These are phyloP conservation scores for Orychophragmus violaceus DNA, from an alignment of 345 rosid species.

Conservation along the genomic window DNA sequence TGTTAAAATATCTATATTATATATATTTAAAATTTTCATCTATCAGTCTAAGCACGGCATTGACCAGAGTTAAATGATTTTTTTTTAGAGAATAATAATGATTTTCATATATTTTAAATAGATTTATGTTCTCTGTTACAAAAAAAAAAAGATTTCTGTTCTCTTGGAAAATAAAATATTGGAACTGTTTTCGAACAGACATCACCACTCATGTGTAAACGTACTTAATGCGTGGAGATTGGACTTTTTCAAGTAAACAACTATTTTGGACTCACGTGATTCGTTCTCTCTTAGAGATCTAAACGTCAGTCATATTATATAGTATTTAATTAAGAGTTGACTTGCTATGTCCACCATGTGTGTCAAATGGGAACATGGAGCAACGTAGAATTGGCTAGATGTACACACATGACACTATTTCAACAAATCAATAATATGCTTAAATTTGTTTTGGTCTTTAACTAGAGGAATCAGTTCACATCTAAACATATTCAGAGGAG, in stretches of 20 bases:
- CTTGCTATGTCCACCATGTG: slow-evolving; percentile 9
- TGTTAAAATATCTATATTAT: too few relatives aligned
- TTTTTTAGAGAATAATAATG: background rate
- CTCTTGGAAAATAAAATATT: background rate
- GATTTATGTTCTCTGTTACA: too few relatives aligned
- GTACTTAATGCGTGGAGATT: background rate
- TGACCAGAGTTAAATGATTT: too few relatives aligned
- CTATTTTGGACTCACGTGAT: slow-evolving; percentile 2
- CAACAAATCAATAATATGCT: background rate
- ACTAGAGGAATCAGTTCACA: background rate
- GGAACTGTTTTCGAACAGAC: too few relatives aligned
- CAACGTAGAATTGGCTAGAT: background rate
- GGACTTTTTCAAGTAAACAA: slow-evolving; percentile 4
- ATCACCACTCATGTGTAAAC: background rate
- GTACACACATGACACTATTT: background rate
- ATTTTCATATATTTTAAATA: too few relatives aligned
- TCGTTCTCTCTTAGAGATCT: background rate
- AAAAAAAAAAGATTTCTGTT: too few relatives aligned
- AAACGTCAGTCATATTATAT: too few relatives aligned
- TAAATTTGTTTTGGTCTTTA: background rate
- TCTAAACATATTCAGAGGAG: background rate
- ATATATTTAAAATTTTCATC: too few relatives aligned
- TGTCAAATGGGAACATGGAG: slow-evolving; percentile 7
- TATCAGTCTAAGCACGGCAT: too few relatives aligned
- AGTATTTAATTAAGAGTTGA: slow-evolving; percentile 19